phyloP scores from a whole-genome alignment of 257 asterid genomes.

The Linderniella brevidens region DNA sequence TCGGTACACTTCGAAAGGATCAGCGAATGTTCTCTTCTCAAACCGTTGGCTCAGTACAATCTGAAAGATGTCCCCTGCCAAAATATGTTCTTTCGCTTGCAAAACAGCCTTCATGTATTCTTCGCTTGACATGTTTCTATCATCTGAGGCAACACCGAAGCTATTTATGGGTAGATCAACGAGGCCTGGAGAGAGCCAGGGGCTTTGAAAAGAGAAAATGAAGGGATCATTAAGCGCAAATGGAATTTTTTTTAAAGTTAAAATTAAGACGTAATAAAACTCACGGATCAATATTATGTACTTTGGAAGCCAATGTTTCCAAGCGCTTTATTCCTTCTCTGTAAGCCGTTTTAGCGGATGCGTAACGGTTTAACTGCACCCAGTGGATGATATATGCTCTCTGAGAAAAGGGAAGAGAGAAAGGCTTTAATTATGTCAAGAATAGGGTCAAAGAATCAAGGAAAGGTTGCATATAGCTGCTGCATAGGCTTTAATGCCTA shows the following conservation, averaged over 20 bases:
- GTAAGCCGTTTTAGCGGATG: conserved; percentile 57
- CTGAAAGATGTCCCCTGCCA: conserved; percentile 79
- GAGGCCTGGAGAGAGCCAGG: conserved; percentile 47
- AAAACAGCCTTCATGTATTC: conserved; percentile 58
- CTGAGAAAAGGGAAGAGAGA: too few relatives aligned
- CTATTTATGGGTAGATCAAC: conserved; percentile 28
- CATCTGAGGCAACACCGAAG: conserved; percentile 25
- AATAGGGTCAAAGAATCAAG: too few relatives aligned
- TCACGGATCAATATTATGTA: conserved; percentile 54
- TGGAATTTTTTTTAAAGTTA: too few relatives aligned
- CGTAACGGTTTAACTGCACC: conserved; percentile 58
- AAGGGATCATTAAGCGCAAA: neutral
- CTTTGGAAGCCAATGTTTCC: conserved; percentile 42
- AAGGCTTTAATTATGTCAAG: too few relatives aligned
- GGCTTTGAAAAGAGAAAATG: conserved; percentile 23
- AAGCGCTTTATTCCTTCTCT: conserved; percentile 47
- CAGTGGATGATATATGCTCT: conserved; percentile 73
- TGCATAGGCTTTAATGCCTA: too few relatives aligned
- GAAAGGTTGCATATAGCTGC: too few relatives aligned
- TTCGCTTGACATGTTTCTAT: conserved; percentile 52
- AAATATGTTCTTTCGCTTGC: conserved; percentile 77
- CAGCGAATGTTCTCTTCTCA: conserved; percentile 74
- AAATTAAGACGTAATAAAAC: conserved; percentile 16
- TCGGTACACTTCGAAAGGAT: conserved; percentile 86
- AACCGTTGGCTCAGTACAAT: conserved; percentile 80